Conservation (phyloP, 352 stramenopile genomes). For the Phytophthora capsici region DNA sequence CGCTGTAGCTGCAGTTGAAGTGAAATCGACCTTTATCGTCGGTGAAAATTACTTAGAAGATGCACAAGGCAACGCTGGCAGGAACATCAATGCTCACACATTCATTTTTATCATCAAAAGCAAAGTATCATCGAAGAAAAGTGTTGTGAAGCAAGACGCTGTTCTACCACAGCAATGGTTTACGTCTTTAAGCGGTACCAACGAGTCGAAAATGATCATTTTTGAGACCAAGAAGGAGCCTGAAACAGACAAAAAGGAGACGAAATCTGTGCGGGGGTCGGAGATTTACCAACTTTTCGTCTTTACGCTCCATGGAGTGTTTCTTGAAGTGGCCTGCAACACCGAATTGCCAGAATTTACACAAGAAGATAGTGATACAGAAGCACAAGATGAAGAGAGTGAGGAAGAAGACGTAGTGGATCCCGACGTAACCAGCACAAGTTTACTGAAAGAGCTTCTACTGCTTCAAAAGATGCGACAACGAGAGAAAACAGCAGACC, state of each 20-base stretch:
- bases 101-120: slow-evolving; percentile 58
- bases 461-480: slow-evolving; percentile 50
- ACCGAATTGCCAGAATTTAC: not conserved
- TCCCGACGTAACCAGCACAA: slow-evolving; percentile 9
- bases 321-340: slow-evolving; percentile 24
- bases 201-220: slow-evolving; percentile 49
- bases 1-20: slow-evolving; percentile 28
- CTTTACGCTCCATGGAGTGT: slow-evolving; percentile 28
- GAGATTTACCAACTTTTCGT: slow-evolving; percentile 27
- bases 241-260: not conserved
- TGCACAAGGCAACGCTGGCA: not conserved
- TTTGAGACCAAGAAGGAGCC: slow-evolving; percentile 17
- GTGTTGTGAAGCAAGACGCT: slow-evolving; percentile 15
- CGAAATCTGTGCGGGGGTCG: not conserved
- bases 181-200: slow-evolving; percentile 42
- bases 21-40: slow-evolving; percentile 25
- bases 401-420: slow-evolving; percentile 6
- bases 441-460: slow-evolving; percentile 47
- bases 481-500: slow-evolving; percentile 13
- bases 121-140: not conserved
- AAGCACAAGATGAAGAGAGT: not conserved
- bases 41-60: slow-evolving; percentile 15
- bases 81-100: slow-evolving; percentile 28
- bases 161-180: slow-evolving; percentile 58
- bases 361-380: not conserved